phyloP scores from a whole-genome alignment of 148 eudicot genomes.

The Talinum fruticosum region DNA sequence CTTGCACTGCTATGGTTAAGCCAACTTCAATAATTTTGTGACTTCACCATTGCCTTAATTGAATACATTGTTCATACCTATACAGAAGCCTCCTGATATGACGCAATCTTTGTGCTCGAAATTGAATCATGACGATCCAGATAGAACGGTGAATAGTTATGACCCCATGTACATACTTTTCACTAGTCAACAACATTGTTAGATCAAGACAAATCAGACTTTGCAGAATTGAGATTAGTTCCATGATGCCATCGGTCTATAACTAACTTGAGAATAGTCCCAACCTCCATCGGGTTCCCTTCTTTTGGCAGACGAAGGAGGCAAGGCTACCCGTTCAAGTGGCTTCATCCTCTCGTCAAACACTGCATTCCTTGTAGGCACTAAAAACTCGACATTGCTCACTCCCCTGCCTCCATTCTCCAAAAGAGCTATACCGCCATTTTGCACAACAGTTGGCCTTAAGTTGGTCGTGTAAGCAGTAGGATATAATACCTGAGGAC shows the following conservation, averaged over 20 bases:
- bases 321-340: slow-evolving; percentile 25
- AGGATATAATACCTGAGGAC: slow-evolving; percentile 28
- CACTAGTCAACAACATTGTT: slow-evolving; percentile 14
- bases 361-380: slow-evolving; percentile 23
- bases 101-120: background rate
- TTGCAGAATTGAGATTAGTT: slow-evolving; percentile 11
- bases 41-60: slow-evolving; percentile 13
- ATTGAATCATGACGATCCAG: slow-evolving; percentile 2
- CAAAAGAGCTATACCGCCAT: slow-evolving; percentile 26
- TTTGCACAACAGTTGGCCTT: slow-evolving; percentile 24
- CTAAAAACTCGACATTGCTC: background rate
- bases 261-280: slow-evolving; percentile 29
- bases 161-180: slow-evolving; percentile 21
- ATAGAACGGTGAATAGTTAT: background rate
- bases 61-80: slow-evolving; percentile 2
- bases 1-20: slow-evolving; percentile 18
- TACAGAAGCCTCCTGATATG: slow-evolving; percentile 10
- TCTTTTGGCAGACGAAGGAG: slow-evolving; percentile 31
- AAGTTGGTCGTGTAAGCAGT: slow-evolving; percentile 22
- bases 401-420: slow-evolving; percentile 31
- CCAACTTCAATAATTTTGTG: slow-evolving; percentile 26
- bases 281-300: slow-evolving; percentile 47
- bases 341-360: slow-evolving; percentile 29
- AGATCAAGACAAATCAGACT: slow-evolving; percentile 12
- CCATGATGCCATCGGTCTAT: slow-evolving; percentile 36